Base-by-base conservation (phyloP, 2,329 filamentous ascomycete genomes). In the Parafenestella ontariensis region DNA sequence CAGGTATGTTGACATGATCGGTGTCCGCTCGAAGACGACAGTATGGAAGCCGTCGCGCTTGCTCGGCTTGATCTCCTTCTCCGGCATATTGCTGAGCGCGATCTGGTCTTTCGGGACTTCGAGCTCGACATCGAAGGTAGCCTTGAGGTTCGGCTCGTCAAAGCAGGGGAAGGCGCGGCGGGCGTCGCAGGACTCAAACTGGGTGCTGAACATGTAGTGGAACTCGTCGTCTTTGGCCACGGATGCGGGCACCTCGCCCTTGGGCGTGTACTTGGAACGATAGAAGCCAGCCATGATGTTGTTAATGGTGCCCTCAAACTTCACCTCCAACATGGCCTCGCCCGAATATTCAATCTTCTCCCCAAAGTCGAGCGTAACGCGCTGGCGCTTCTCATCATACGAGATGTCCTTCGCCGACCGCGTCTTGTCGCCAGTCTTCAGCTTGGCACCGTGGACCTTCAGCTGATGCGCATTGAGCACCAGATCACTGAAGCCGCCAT, bases 181-280 rank as follows among this genome's bases (percentile, higher is more conserved):
- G 58, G 95, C 95, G 78, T 99, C 95, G 71, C 92, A 96, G 41
- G 93, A 89, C 81, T 99, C 95, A 72, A 99, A 99, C 75, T 99
- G 95, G 44, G 95, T 99, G 81, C 91, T 96, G 77, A 96, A 87
- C 85, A 81, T 89, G 85, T 78, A 87, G 72, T 87, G 81, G 65
- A 84, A 81, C 49, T 87, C 84, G 43, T 80, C 82, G 53, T 87
- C 92, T 70, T 83, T 89, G 24, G 92, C 90, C 1, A 96, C 92
- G 11, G 91, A 92, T 37, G 87, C 80, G 43, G 90, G 85, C 6
- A 92, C 85, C 29, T 89, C 81, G 34, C 84, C 87, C 49, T 85
- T 79, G 17, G 93, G 91, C 81, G 92, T 96, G 79, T 99, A 99
- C 80, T 95, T 92, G 70, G 91, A 93, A 62, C 92, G 88, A 78